Evolutionary conservation across 305 asterid genomes (phyloP).

Genomic region (Salvia sclarea): DNA sequence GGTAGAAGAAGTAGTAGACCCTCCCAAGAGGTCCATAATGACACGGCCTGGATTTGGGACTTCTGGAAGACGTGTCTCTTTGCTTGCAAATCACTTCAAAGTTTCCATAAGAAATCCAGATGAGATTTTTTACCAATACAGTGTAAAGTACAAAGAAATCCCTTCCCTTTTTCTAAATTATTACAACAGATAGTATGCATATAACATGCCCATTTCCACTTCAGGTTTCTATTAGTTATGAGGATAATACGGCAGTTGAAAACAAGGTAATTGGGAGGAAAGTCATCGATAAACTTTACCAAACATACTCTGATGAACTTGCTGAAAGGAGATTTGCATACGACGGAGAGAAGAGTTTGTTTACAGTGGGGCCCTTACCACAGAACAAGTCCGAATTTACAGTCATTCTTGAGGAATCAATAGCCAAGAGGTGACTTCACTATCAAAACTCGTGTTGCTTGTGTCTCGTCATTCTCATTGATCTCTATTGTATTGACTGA

Average conservation of each 20-base stretch:
- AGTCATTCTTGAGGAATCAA: conserved; percentile 74
- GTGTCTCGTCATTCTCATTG: conserved; percentile 18
- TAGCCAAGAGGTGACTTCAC: conserved; percentile 53
- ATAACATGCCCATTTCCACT: conserved; percentile 27
- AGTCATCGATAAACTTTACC: conserved; percentile 62
- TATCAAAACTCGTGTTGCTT: conserved; percentile 15
- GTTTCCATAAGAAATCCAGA: conserved; percentile 62
- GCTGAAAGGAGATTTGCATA: conserved; percentile 70
- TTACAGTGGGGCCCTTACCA: conserved; percentile 80
- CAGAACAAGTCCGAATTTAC: conserved; percentile 55
- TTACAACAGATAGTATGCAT: conserved; percentile 15
- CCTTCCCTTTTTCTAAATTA: conserved; percentile 23
- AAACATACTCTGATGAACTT: conserved; percentile 75
- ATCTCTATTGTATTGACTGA: conserved; percentile 23
- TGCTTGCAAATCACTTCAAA: conserved; percentile 75
- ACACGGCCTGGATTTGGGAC: conserved; percentile 70
- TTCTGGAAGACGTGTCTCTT: conserved; percentile 57
- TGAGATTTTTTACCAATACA: conserved; percentile 69
- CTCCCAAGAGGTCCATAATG: conserved; percentile 49
- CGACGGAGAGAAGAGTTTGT: conserved; percentile 79
- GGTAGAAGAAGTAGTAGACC: conserved; percentile 40
- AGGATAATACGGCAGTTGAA: conserved; percentile 47
- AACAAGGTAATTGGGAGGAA: conserved; percentile 69
- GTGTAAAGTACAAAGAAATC: conserved; percentile 40
- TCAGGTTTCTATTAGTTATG: conserved; percentile 74